A percentile compares a stretch with the other conserved stretches of the same genome.
Evolutionary conservation across 2,329 filamentous ascomycete species (phyloP).

Genomic region (Sclerotiophoma versabilis): DNA sequence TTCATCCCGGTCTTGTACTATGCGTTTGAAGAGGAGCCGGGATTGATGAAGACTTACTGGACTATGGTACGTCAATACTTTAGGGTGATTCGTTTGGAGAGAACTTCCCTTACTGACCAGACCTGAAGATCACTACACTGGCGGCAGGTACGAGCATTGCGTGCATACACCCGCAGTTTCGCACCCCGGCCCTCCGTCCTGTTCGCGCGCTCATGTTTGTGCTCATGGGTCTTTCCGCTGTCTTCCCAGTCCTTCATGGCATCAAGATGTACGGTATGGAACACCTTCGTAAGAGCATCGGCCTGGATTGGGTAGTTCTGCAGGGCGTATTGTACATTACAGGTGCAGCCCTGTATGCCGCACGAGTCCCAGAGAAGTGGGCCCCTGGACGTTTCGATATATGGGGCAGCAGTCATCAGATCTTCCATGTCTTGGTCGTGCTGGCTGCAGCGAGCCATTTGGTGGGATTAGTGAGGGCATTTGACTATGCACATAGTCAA

Average conservation of each 20-base stretch:
- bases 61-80: slow-evolving; percentile 62
- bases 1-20: slow-evolving; percentile 82
- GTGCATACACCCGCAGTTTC: slow-evolving; percentile 81
- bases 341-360: slow-evolving; percentile 86
- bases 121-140: slow-evolving; percentile 83
- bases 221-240: slow-evolving; percentile 80
- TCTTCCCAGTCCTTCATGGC: slow-evolving; percentile 84
- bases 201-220: slow-evolving; percentile 92
- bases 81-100: no score
- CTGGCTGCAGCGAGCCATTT: slow-evolving; percentile 83
- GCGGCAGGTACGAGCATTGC: slow-evolving; percentile 78
- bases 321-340: slow-evolving; percentile 86
- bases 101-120: no score
- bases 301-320: slow-evolving; percentile 78
- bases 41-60: slow-evolving; percentile 75
- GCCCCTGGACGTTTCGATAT: slow-evolving; percentile 85
- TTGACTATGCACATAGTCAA: slow-evolving; percentile 76
- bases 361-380: slow-evolving; percentile 81
- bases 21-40: slow-evolving; percentile 66
- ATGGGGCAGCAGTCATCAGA: slow-evolving; percentile 91
- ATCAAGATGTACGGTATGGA: slow-evolving; percentile 70
- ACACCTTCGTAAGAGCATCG: slow-evolving; percentile 75
- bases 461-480: slow-evolving; percentile 80
- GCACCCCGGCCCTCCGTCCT: slow-evolving; percentile 81
- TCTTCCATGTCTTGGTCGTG: slow-evolving; percentile 91